Evolutionary conservation across 164 flowering plant species (phyloP).

Genomic region (Macadamia integrifolia): DNA sequence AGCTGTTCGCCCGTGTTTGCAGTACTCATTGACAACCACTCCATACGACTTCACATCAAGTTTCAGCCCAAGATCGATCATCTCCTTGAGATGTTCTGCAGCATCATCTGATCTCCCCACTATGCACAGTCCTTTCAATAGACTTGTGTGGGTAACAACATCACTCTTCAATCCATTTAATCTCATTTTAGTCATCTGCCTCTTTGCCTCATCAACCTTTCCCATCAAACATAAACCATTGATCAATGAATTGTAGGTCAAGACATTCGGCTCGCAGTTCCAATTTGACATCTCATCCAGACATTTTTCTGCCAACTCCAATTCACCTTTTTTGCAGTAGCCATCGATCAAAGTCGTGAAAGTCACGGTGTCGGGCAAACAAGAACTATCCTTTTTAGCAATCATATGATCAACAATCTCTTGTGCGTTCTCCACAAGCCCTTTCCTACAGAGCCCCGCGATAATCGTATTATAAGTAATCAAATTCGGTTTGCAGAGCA

Average conservation of each 20-base stretch:
- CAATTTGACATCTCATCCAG: conserved; percentile 36
- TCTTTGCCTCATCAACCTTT: conserved; percentile 39
- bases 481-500: conserved; percentile 30
- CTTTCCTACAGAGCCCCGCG: conserved; percentile 39
- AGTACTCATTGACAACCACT: conserved; percentile 35
- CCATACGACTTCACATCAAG: conserved; percentile 31
- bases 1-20: conserved; percentile 25
- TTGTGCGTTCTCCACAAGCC: conserved; percentile 26
- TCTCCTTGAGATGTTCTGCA: conserved; percentile 30
- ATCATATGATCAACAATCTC: conserved; percentile 28
- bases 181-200: conserved; percentile 40
- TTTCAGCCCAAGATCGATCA: conserved; percentile 27
- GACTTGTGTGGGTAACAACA: conserved; percentile 29
- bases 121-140: conserved; percentile 41
- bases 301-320: conserved; percentile 29
- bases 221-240: conserved; percentile 47
- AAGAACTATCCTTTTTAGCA: conserved; percentile 4
- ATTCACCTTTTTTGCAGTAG: conserved; percentile 36
- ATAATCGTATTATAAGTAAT: conserved; percentile 36
- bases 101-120: conserved; percentile 37
- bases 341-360: conserved; percentile 47
- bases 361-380: conserved; percentile 36
- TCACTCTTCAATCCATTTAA: conserved; percentile 41
- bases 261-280: conserved; percentile 34
- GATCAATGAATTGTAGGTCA: conserved; percentile 43